Conservation (phyloP, 371 early-diverging fungal species). For the Mortierella sp. region DNA sequence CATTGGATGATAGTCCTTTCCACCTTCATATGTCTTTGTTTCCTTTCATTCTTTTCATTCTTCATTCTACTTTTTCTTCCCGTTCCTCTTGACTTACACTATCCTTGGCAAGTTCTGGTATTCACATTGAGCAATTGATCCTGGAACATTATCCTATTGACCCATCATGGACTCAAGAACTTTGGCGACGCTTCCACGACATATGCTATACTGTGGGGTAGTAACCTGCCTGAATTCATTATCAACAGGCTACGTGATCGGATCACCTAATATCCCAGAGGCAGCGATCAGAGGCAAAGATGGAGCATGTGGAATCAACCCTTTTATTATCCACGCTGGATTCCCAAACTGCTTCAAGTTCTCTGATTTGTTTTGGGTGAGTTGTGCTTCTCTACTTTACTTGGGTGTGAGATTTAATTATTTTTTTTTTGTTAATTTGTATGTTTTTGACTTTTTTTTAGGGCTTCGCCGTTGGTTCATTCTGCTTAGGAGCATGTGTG, state of each 20-base stretch:
- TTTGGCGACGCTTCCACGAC: constrained; percentile 43
- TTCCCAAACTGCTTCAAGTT: constrained; percentile 50
- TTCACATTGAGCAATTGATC: background rate
- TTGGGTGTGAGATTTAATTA: background rate
- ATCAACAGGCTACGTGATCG: constrained; percentile 63
- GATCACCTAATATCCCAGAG: constrained; percentile 63
- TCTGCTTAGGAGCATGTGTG: constrained; percentile 75
- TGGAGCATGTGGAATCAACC: constrained; percentile 27
- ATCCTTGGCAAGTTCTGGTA: background rate
- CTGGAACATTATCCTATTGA: too few relatives aligned
- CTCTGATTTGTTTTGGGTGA: constrained; percentile 47
- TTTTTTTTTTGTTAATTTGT: background rate
- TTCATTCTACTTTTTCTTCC: too few relatives aligned
- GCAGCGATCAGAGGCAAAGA: constrained; percentile 34
- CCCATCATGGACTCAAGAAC: constrained; percentile 58
- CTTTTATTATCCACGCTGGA: constrained; percentile 24
- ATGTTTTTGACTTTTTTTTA: background rate
- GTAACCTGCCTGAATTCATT: constrained; percentile 59
- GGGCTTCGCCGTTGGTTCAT: constrained; percentile 77
- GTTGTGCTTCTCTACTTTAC: background rate
- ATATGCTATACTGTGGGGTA: constrained; percentile 61
- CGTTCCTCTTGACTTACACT: too few relatives aligned
- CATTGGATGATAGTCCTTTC: too few relatives aligned
- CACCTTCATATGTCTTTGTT: too few relatives aligned
- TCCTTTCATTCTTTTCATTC: too few relatives aligned